These are phyloP conservation scores for Rhizophagus sp. DNA, from an alignment of 192 early-diverging fungal species.

Conservation along the genomic window DNA sequence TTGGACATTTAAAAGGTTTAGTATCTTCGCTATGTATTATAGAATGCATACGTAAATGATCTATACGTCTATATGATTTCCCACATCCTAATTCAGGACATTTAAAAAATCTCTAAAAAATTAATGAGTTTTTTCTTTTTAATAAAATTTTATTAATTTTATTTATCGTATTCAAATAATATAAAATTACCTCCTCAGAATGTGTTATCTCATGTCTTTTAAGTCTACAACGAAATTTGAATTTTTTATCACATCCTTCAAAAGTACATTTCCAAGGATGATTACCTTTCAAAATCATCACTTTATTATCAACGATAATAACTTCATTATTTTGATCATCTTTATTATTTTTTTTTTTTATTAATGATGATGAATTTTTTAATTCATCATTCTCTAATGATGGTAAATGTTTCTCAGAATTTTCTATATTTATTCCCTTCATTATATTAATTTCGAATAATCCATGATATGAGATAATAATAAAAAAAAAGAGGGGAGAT, in stretches of 20 bases:
- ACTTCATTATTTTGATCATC: background rate
- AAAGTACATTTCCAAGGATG: conserved; percentile 6
- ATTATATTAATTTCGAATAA: background rate
- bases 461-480: background rate
- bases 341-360: background rate
- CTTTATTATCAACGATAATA: background rate
- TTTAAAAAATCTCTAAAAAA: conserved; percentile 9
- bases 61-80: conserved; percentile 16
- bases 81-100: conserved; percentile 7
- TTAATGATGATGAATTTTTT: background rate
- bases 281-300: background rate
- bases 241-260: conserved; percentile 20
- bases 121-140: too few relatives aligned
- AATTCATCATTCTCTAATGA: background rate
- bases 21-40: conserved; percentile 1
- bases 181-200: background rate
- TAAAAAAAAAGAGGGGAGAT: background rate
- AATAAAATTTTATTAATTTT: background rate
- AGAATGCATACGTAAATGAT: conserved; percentile 11
- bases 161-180: background rate
- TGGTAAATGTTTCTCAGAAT: background rate
- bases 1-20: conserved; percentile 17
- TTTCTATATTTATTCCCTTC: background rate
- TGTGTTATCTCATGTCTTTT: conserved; percentile 13
- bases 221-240: background rate